Percentiles rank a stretch among this genome's conserved stretches.
These are phyloP conservation scores for Quercus tomentella DNA, from an alignment of 331 rosid species.

Conservation along the genomic window DNA sequence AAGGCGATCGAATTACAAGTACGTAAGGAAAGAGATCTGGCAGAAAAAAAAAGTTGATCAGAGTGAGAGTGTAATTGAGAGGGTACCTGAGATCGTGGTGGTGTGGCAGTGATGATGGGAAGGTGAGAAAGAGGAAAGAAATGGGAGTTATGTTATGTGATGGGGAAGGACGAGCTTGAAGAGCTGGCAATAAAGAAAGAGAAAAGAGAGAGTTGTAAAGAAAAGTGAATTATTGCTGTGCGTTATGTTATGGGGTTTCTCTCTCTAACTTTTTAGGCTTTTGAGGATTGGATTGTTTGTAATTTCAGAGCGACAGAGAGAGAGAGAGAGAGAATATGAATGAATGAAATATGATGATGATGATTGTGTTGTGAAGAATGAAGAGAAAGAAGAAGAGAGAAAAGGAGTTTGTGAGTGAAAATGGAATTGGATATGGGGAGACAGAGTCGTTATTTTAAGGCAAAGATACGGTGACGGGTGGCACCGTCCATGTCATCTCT, in stretches of 20 bases:
- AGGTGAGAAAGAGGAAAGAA: constrained; percentile 6
- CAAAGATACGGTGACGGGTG: constrained; percentile 43
- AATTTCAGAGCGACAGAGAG: constrained; percentile 30
- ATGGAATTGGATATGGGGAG: constrained; percentile 3
- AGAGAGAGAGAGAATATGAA: constrained; percentile 17
- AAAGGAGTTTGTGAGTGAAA: background rate
- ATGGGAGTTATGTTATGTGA: constrained; percentile 19
- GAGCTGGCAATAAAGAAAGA: constrained; percentile 64
- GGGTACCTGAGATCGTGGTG: constrained; percentile 55
- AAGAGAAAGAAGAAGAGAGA: constrained; percentile 13
- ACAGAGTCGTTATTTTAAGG: constrained; percentile 44
- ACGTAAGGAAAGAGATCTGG: constrained; percentile 14
- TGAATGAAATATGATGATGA: constrained; percentile 1
- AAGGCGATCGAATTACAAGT: constrained; percentile 15
- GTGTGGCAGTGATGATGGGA: constrained; percentile 33
- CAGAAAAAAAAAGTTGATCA: constrained; percentile 1
- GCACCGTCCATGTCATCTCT: constrained; percentile 41
- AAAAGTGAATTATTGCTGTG: constrained; percentile 62
- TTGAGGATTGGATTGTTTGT: constrained; percentile 36
- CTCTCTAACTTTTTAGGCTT: constrained; percentile 58
- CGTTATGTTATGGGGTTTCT: constrained; percentile 34
- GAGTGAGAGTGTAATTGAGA: background rate
- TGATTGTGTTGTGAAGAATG: constrained; percentile 18
- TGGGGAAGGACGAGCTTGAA: constrained; percentile 39
- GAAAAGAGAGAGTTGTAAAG: constrained; percentile 21